Conservation (phyloP, 371 early-diverging fungal species). For the Lichtheimia corymbifera region DNA sequence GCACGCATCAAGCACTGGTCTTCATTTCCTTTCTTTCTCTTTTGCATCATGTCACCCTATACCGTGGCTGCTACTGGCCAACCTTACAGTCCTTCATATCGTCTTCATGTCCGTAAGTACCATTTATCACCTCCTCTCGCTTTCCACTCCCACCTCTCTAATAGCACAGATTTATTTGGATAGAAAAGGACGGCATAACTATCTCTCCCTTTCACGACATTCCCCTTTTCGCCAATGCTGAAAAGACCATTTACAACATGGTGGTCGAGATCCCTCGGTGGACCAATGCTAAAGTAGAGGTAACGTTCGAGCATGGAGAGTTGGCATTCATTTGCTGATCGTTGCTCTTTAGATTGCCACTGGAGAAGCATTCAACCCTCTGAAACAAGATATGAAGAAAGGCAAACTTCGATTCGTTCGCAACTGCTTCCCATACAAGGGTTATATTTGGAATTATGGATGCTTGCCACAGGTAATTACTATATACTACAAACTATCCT, state of each 20-base stretch:
- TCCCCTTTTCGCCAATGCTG: conserved; percentile 88
- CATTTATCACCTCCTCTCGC: neutral
- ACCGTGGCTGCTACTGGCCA: neutral
- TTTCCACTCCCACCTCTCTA: neutral
- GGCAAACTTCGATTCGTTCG: conserved; percentile 97
- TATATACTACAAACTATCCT: neutral
- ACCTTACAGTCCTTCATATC: neutral
- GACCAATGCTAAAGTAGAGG: conserved; percentile 99
- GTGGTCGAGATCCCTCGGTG: conserved; percentile 99
- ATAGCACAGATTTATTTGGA: neutral
- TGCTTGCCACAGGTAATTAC: conserved; percentile 87
- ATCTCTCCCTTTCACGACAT: conserved; percentile 99
- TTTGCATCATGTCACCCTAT: neutral
- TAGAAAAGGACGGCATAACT: conserved; percentile 72
- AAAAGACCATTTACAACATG: conserved; percentile 91
- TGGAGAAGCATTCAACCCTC: conserved; percentile 94
- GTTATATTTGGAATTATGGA: conserved; percentile 99
- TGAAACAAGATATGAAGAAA: conserved; percentile 99
- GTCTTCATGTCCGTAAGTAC: conserved; percentile 1
- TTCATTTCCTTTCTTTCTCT: neutral
- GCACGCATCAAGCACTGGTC: neutral
- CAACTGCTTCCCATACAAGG: conserved; percentile 99
- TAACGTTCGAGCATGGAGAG: conserved; percentile 22
- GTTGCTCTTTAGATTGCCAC: conserved; percentile 80
- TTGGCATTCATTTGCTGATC: neutral